These are phyloP conservation scores for Euphorbia peplus DNA, from an alignment of 345 rosid genomes.

Conservation along the genomic window DNA sequence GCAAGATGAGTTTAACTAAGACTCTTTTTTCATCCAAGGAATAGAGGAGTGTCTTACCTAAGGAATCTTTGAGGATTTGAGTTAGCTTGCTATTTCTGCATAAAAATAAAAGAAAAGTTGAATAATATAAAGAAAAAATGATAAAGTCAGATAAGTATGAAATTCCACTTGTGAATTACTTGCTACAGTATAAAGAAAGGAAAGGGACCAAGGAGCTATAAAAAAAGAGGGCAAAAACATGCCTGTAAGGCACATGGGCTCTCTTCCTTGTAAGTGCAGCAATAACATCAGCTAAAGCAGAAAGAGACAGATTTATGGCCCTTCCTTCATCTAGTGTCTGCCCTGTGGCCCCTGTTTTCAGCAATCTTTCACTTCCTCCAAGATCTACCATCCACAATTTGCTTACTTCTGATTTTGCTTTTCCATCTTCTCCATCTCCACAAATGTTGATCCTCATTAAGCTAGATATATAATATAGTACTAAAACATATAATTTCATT, in stretches of 20 bases:
- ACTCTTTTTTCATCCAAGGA: no score
- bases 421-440: conserved; percentile 49
- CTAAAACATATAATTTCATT: conserved; percentile 52
- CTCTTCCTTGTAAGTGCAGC: conserved; percentile 79
- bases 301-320: conserved; percentile 90
- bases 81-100: conserved; percentile 98
- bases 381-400: conserved; percentile 98
- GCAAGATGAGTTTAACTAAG: no score
- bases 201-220: no score
- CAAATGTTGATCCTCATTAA: conserved; percentile 74
- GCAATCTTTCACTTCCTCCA: conserved; percentile 87
- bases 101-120: conserved; percentile 17
- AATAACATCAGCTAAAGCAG: conserved; percentile 91
- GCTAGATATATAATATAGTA: conserved; percentile 60
- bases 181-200: not conserved
- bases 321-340: conserved; percentile 84
- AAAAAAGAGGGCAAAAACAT: no score
- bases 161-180: not conserved
- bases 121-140: conserved; percentile 7
- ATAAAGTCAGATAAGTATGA: conserved; percentile 17
- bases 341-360: conserved; percentile 82
- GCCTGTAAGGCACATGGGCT: conserved; percentile 94
- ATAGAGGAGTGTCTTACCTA: conserved; percentile 47
- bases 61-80: conserved; percentile 91
- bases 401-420: conserved; percentile 63